Percentiles rank a stretch among this genome's conserved stretches.
Evolutionary conservation across 225 moss, liverwort and hornwort species (phyloP).

Genomic region (Pseudisothecium myosuroides): DNA sequence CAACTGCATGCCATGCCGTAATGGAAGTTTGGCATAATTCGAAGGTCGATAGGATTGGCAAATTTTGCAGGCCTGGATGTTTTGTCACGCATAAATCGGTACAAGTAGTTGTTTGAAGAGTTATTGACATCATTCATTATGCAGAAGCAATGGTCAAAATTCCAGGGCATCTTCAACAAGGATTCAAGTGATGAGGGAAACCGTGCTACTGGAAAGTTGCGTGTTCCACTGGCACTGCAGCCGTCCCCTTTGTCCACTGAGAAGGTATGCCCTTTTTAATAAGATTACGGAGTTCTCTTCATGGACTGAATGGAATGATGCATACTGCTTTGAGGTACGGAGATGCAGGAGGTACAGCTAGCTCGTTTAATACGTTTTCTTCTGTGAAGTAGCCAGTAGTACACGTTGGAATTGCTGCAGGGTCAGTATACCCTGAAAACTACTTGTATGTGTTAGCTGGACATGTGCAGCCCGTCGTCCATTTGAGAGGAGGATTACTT

Average conservation of each 20-base stretch:
- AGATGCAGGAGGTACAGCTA: not conserved
- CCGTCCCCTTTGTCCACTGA: not conserved
- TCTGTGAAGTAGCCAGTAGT: not conserved
- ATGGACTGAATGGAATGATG: not conserved
- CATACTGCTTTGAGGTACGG: not conserved
- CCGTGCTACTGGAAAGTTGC: not conserved
- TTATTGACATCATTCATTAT: not conserved
- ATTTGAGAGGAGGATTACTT: not conserved
- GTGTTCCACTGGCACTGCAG: constrained; percentile 9
- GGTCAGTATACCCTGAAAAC: not conserved
- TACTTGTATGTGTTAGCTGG: not conserved
- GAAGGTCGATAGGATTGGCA: not conserved
- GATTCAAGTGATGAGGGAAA: constrained; percentile 12
- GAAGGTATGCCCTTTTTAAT: constrained; percentile 12
- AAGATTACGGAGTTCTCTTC: not conserved
- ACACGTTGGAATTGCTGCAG: not conserved
- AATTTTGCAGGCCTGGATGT: not conserved
- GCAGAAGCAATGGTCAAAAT: constrained; percentile 53
- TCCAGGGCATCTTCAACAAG: constrained; percentile 61
- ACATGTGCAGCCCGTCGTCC: not conserved
- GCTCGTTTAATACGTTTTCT: not conserved
- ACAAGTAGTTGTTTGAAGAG: not conserved
- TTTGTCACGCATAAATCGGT: not conserved
- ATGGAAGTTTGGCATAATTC: not conserved
- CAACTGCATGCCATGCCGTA: not conserved